Conservation (phyloP, 495 filamentous ascomycete genomes). For the Cetradonia linearis region DNA sequence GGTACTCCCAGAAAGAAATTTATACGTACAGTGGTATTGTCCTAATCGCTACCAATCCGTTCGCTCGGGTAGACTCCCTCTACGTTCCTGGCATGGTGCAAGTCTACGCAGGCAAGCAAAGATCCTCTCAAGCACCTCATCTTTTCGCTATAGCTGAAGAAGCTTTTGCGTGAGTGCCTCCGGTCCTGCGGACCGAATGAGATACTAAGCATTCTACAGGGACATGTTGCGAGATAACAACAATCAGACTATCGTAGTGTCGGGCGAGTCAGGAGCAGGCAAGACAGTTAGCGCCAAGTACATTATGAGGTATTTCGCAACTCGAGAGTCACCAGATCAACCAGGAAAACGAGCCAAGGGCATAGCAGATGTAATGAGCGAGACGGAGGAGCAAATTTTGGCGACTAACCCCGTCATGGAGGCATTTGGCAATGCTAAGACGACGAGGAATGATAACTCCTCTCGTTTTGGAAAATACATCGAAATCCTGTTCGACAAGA, state of each 20-base stretch:
- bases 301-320: conserved; percentile 99
- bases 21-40: conserved; percentile 99
- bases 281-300: conserved; percentile 99
- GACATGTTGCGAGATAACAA: conserved; percentile 94
- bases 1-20: conserved; percentile 98
- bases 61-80: conserved; percentile 92
- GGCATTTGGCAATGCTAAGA: conserved; percentile 98
- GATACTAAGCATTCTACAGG: conserved; percentile 35
- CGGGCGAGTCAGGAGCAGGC: conserved; percentile 94
- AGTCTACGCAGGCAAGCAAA: conserved; percentile 94
- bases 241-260: conserved; percentile 98
- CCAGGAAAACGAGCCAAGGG: conserved; percentile 69
- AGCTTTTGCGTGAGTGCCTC: conserved; percentile 73
- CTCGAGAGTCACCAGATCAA: conserved; percentile 85
- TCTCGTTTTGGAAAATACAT: conserved; percentile 99
- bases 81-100: conserved; percentile 99
- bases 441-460: conserved; percentile 97
- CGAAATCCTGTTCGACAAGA: conserved; percentile 96
- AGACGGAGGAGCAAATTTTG: conserved; percentile 96
- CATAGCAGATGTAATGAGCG: conserved; percentile 81
- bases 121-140: conserved; percentile 93
- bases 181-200: not conserved
- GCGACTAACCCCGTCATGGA: conserved; percentile 99
- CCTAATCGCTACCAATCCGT: conserved; percentile 96
- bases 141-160: conserved; percentile 98